These are phyloP conservation scores for Mycosphaerelloides madeirae DNA, from an alignment of 2,329 filamentous ascomycete species.

Conservation along the genomic window DNA sequence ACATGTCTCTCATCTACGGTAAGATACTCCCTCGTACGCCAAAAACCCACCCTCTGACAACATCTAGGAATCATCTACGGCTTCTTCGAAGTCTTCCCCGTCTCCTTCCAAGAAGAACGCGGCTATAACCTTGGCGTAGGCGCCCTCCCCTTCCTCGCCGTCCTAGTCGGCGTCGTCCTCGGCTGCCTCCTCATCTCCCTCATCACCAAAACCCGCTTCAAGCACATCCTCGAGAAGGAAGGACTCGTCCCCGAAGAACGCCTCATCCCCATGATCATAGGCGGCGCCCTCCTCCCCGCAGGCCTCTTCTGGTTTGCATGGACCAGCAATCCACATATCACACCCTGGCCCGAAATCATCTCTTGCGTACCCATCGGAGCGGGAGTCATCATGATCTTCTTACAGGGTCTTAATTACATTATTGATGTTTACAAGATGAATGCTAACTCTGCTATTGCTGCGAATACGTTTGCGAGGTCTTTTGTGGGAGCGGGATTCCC, in stretches of 20 bases:
- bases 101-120: constrained; percentile 25
- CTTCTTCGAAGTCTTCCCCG: constrained; percentile 29
- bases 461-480: constrained; percentile 29
- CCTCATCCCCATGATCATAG: constrained; percentile 43
- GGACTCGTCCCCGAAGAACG: constrained; percentile 40
- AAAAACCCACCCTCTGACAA: constrained; percentile 23
- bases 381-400: constrained; percentile 37
- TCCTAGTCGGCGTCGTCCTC: constrained; percentile 24
- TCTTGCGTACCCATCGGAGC: constrained; percentile 37
- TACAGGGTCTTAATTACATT: constrained; percentile 32
- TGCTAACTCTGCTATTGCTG: constrained; percentile 35
- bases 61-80: constrained; percentile 25
- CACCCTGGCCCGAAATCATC: constrained; percentile 40
- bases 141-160: constrained; percentile 23
- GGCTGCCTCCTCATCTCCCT: constrained; percentile 18
- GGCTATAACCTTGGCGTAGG: constrained; percentile 24
- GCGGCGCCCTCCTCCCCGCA: constrained; percentile 37
- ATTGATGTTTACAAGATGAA: constrained; percentile 47
- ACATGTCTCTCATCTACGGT: constrained; percentile 33
- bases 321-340: constrained; percentile 40
- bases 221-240: constrained; percentile 14
- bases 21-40: too few species aligned
- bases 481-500: constrained; percentile 34
- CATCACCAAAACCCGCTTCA: constrained; percentile 22
- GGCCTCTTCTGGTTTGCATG: constrained; percentile 54